Conservation (phyloP, 148 eudicot genomes). For the Cornus florida region DNA sequence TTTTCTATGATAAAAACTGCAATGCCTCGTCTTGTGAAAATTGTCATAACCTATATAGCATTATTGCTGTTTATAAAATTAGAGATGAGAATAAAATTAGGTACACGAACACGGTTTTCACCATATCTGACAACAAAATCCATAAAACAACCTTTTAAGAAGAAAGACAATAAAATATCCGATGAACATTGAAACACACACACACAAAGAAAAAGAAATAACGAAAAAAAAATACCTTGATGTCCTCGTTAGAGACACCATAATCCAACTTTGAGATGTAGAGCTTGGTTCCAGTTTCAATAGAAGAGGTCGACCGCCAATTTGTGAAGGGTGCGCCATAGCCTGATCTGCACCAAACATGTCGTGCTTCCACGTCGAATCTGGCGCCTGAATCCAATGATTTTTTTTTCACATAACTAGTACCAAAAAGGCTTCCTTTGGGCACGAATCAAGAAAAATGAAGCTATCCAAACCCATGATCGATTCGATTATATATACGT, state of each 20-base stretch:
- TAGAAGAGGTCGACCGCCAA: conserved; percentile 43
- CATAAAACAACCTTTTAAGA: neutral
- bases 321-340: conserved; percentile 23
- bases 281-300: conserved; percentile 91
- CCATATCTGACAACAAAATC: neutral
- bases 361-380: conserved; percentile 68
- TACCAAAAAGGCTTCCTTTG: neutral
- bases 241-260: conserved; percentile 85
- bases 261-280: conserved; percentile 87
- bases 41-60: too few relatives aligned
- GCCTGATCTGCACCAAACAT: conserved; percentile 55
- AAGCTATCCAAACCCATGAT: neutral
- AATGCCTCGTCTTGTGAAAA: too few relatives aligned
- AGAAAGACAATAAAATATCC: neutral
- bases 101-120: neutral
- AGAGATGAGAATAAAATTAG: too few relatives aligned
- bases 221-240: conserved; percentile 51
- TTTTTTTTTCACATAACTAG: neutral
- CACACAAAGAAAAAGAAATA: neutral
- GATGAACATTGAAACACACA: neutral
- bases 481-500: too few relatives aligned
- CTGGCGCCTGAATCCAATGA: conserved; percentile 51
- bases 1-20: too few relatives aligned
- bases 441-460: neutral
- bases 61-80: too few relatives aligned